Percentiles rank a stretch among this genome's conserved stretches.
Conservation (phyloP, 345 rosid genomes). For the Bruguiera sexangula region DNA sequence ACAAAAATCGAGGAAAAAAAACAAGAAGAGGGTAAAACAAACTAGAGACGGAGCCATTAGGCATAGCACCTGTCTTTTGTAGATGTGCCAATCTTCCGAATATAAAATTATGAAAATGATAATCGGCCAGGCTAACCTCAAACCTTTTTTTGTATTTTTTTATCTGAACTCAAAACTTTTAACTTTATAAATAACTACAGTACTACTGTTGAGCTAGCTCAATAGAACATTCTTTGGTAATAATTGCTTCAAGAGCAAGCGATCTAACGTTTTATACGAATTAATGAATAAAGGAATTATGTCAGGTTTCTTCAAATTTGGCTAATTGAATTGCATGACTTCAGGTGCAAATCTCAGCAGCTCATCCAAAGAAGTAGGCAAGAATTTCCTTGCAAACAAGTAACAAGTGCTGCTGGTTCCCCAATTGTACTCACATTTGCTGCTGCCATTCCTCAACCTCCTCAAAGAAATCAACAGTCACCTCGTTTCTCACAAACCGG, state of each 20-base stretch:
- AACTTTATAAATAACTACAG: no score
- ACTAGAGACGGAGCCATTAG: no score
- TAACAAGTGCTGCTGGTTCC: constrained; percentile 43
- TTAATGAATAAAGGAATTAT: constrained; percentile 5
- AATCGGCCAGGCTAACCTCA: no score
- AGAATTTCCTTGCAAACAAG: constrained; percentile 79
- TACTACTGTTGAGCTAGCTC: no score
- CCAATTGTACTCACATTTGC: constrained; percentile 53
- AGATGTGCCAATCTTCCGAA: no score
- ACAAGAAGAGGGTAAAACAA: no score
- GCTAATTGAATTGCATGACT: constrained; percentile 18
- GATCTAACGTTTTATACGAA: neutral
- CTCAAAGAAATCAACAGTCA: constrained; percentile 49
- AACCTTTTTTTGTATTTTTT: no score
- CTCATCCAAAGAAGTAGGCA: constrained; percentile 50
- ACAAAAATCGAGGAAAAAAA: no score
- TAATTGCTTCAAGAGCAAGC: neutral
- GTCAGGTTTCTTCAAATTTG: neutral
- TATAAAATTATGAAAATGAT: no score
- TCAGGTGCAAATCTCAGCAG: constrained; percentile 58
- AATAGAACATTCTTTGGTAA: no score
- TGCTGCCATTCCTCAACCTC: constrained; percentile 45
- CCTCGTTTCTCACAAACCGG: constrained; percentile 41
- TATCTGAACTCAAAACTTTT: no score
- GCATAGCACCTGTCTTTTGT: no score